These are phyloP conservation scores for Starmerella tilneyi DNA, from an alignment of 805 yeast species.

Conservation along the genomic window DNA sequence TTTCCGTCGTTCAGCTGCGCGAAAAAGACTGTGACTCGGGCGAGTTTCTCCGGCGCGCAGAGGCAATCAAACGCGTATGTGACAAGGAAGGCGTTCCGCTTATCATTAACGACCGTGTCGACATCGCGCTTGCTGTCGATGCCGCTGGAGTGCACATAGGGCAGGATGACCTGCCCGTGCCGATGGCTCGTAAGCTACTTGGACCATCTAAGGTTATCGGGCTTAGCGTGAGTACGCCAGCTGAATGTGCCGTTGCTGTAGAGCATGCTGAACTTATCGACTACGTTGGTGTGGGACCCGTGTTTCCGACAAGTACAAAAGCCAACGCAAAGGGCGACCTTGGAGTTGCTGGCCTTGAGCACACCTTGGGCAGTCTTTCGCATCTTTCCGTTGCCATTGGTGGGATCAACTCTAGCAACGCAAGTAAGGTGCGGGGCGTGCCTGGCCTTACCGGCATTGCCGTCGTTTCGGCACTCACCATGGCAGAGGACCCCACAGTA, in stretches of 20 bases:
- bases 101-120: slow-evolving; percentile 76
- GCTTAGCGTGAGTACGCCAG: slow-evolving; percentile 53
- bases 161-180: slow-evolving; percentile 70
- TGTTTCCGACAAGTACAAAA: slow-evolving; percentile 67
- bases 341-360: slow-evolving; percentile 59
- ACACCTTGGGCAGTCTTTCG: slow-evolving; percentile 67
- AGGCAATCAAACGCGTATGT: slow-evolving; percentile 52
- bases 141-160: slow-evolving; percentile 93
- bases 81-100: slow-evolving; percentile 53
- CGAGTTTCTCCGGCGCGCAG: slow-evolving; percentile 55
- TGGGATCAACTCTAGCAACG: slow-evolving; percentile 35
- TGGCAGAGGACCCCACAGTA: slow-evolving; percentile 29
- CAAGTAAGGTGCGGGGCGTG: slow-evolving; percentile 10
- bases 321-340: slow-evolving; percentile 45
- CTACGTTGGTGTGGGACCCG: slow-evolving; percentile 72
- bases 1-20: slow-evolving; percentile 70
- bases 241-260: slow-evolving; percentile 39
- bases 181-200: slow-evolving; percentile 47
- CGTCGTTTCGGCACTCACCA: slow-evolving; percentile 79
- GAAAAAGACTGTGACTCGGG: slow-evolving; percentile 65
- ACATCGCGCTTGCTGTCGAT: slow-evolving; percentile 77
- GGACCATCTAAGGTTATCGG: slow-evolving; percentile 75
- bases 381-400: slow-evolving; percentile 51
- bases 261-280: slow-evolving; percentile 33
- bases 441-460: slow-evolving; percentile 72